Evolutionary conservation across 108 stramenopile genomes (phyloP).

Genomic region (Skeletonema marinoi): DNA sequence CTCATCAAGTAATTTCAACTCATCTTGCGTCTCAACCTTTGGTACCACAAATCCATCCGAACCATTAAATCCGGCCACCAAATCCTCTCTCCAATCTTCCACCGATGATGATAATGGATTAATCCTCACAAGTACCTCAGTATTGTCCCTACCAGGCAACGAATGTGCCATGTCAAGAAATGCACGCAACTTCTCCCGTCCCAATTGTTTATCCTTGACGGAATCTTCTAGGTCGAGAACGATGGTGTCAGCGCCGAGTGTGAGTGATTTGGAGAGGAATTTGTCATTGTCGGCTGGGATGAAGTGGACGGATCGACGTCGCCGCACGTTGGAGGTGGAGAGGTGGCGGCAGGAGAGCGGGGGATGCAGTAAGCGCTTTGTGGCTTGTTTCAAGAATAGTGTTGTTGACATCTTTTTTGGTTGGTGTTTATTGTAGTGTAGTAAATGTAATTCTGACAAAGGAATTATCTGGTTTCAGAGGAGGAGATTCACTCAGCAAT

Average conservation of each 20-base stretch:
- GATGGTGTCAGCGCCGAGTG: constrained; percentile 43
- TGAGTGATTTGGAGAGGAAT: constrained; percentile 31
- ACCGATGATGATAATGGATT: constrained; percentile 29
- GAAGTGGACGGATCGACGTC: constrained; percentile 50
- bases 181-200: constrained; percentile 18
- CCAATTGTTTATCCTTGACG: constrained; percentile 33
- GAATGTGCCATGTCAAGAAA: constrained; percentile 4
- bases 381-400: neutral
- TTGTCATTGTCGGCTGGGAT: constrained; percentile 45
- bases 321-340: neutral
- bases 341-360: neutral
- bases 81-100: constrained; percentile 32
- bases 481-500: too few species aligned
- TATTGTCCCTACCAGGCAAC: neutral
- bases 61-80: constrained; percentile 13
- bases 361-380: too few species aligned
- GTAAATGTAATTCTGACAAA: too few species aligned
- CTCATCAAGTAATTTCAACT: constrained; percentile 31
- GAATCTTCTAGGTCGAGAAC: constrained; percentile 48
- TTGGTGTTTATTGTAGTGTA: too few species aligned
- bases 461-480: too few species aligned
- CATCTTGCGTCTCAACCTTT: constrained; percentile 45
- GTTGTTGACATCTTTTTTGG: neutral
- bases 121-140: constrained; percentile 43
- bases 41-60: constrained; percentile 50